These are phyloP conservation scores for Thymus mandschuricus DNA, from an alignment of 257 asterid species.

Conservation along the genomic window DNA sequence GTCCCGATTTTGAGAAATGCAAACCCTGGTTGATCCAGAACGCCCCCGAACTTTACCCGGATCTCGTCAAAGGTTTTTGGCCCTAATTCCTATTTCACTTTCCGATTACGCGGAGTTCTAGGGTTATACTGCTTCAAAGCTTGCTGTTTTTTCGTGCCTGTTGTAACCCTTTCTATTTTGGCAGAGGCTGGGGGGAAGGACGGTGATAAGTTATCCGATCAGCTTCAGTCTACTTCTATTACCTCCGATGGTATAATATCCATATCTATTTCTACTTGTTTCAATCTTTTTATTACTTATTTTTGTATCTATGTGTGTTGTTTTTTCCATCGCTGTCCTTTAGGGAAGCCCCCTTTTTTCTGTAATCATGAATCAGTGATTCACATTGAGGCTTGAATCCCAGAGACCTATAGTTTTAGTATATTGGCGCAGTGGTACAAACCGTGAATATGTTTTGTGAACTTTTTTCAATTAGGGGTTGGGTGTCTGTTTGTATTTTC, in stretches of 20 bases:
- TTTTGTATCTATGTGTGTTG: not conserved
- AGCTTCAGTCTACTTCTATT: slow-evolving; percentile 84
- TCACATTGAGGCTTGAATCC: not conserved
- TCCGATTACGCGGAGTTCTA: slow-evolving; percentile 4
- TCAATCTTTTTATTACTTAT: not conserved
- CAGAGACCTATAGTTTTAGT: not conserved
- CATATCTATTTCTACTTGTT: not conserved
- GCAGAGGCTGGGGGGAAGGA: slow-evolving; percentile 64
- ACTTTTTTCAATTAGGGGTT: slow-evolving; percentile 15
- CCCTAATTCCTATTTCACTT: slow-evolving; percentile 30
- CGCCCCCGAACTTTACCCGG: slow-evolving; percentile 81
- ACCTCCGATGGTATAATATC: slow-evolving; percentile 61
- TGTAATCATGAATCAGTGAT: not conserved
- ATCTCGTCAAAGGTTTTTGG: slow-evolving; percentile 70
- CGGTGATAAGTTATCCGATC: slow-evolving; percentile 71
- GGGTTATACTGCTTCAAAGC: not conserved
- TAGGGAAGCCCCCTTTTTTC: not conserved
- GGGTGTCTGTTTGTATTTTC: not conserved
- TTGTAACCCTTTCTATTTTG: not conserved
- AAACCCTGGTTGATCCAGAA: slow-evolving; percentile 92
- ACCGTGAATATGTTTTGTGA: not conserved
- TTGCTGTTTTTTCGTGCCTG: slow-evolving; percentile 3
- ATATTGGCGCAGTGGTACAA: not conserved
- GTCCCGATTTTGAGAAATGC: slow-evolving; percentile 92
- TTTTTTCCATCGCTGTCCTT: slow-evolving; percentile 3